Conservation (phyloP, 1,284 basidiomycete genomes). For the Omphalotus olearius region DNA sequence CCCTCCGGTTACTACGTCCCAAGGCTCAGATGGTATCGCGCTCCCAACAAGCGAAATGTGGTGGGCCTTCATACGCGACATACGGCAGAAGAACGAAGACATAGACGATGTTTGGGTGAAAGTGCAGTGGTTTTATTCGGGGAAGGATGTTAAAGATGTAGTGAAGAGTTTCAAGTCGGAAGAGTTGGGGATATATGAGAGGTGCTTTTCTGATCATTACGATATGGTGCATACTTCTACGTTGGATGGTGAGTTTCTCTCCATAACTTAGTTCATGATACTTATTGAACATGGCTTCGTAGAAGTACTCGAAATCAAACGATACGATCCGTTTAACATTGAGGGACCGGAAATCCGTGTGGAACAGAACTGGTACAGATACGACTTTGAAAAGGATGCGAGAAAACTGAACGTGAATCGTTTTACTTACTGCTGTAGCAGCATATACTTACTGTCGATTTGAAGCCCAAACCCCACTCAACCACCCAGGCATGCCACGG, state of each 20-base stretch:
- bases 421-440: too few relatives aligned
- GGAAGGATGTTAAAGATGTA: neutral
- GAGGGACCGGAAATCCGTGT: too few relatives aligned
- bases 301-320: too few relatives aligned
- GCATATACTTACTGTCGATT: too few relatives aligned
- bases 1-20: constrained; percentile 1
- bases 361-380: too few relatives aligned
- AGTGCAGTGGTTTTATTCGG: constrained; percentile 5
- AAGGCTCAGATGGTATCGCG: neutral
- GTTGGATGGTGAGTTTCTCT: constrained; percentile 3
- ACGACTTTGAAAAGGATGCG: too few relatives aligned
- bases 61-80: neutral
- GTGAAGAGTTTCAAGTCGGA: neutral
- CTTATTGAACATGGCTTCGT: neutral
- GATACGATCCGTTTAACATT: too few relatives aligned
- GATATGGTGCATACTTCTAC: constrained; percentile 1
- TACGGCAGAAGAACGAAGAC: neutral
- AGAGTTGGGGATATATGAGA: constrained; percentile 1
- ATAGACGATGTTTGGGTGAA: neutral
- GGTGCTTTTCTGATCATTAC: neutral
- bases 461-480: neutral
- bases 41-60: constrained; percentile 1
- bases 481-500: neutral
- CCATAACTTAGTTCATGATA: neutral
- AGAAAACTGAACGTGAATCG: too few relatives aligned